Conservation (phyloP, 2,329 filamentous ascomycete genomes). For the Phoma sp. region DNA sequence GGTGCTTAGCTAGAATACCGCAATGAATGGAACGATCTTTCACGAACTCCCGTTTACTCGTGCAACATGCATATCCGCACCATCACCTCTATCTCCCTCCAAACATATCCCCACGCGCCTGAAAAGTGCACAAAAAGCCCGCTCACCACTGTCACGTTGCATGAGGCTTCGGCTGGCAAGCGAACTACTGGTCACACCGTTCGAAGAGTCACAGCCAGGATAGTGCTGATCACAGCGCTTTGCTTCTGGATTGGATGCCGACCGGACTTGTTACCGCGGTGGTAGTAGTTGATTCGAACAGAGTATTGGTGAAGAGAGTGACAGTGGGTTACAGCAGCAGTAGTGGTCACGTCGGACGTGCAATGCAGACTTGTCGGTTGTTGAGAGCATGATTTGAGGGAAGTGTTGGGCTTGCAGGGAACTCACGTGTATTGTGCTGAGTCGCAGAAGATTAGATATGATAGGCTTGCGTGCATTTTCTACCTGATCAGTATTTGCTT, state of each 20-base stretch:
- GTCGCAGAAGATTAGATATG: no score
- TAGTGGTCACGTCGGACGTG: background rate
- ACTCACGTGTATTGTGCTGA: background rate
- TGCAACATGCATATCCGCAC: no score
- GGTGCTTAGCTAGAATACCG: background rate
- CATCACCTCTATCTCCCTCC: no score
- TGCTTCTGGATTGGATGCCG: background rate
- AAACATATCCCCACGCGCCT: no score
- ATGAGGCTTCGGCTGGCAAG: background rate
- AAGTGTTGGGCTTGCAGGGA: background rate
- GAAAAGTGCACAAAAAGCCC: no score
- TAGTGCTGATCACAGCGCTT: background rate
- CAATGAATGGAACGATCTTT: background rate
- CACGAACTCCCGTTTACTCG: background rate
- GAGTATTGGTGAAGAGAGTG: background rate
- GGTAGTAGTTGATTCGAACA: background rate
- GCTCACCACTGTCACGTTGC: no score
- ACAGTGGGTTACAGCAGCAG: background rate
- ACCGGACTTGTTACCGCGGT: background rate
- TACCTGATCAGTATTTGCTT: background rate
- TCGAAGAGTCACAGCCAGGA: background rate
- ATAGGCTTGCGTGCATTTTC: background rate
- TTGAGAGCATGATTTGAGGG: background rate
- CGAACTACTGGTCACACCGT: constrained; percentile 10
- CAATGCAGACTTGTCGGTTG: background rate